A percentile compares a stretch with the other conserved stretches of the same genome.
Evolutionary conservation across 2,329 filamentous ascomycete genomes (phyloP).

Genomic region (Neopestalotiopsis sp.): DNA sequence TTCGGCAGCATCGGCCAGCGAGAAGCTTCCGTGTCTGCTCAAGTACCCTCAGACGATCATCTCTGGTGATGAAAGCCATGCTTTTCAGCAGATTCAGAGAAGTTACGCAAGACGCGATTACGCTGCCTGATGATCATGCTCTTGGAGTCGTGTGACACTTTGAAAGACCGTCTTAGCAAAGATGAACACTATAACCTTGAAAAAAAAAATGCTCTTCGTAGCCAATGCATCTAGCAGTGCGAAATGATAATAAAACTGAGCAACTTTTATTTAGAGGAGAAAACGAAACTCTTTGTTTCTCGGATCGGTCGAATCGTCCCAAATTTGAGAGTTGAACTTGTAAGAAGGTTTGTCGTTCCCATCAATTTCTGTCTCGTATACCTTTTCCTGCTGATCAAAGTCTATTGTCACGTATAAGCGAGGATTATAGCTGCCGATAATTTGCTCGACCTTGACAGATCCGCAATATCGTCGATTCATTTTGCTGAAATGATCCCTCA

Average conservation of each 20-base stretch:
- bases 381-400: conserved; percentile 7
- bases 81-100: too few species aligned
- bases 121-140: too few species aligned
- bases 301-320: background rate
- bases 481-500: background rate
- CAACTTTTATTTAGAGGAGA: background rate
- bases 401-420: conserved; percentile 1
- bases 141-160: background rate
- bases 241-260: background rate
- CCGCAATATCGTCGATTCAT: background rate
- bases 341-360: background rate
- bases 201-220: background rate
- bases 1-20: too few species aligned
- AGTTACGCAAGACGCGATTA: too few species aligned
- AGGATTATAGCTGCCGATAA: background rate
- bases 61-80: too few species aligned
- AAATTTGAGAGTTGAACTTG: conserved; percentile 1
- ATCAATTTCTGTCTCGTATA: background rate
- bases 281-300: conserved; percentile 8
- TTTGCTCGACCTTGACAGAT: background rate
- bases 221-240: background rate
- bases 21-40: too few species aligned
- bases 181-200: background rate
- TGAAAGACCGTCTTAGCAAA: background rate
- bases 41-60: too few species aligned